Evolutionary conservation across 2,329 filamentous ascomycete species (phyloP).

Genomic region (Colletotrichum incanum): DNA sequence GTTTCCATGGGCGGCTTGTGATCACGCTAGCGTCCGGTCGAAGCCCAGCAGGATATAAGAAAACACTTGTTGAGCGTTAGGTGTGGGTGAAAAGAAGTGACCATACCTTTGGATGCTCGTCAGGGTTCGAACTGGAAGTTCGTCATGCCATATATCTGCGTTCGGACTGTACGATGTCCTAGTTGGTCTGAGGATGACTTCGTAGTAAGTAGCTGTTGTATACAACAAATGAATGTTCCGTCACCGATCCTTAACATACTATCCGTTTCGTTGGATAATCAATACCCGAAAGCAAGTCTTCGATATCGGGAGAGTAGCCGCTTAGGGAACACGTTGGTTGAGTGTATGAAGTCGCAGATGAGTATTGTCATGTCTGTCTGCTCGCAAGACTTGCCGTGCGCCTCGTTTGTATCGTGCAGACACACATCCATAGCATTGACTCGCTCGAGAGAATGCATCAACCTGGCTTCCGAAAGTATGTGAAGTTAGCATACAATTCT

Average conservation of each 20-base stretch:
- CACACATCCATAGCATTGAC: not conserved
- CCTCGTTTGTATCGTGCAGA: not conserved
- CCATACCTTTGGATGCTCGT: too few species aligned
- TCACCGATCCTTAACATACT: not conserved
- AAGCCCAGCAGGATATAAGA: too few species aligned
- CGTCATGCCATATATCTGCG: not conserved
- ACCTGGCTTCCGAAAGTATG: not conserved
- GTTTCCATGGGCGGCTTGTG: too few species aligned
- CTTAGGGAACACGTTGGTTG: not conserved
- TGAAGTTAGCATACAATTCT: too few species aligned
- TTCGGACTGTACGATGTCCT: not conserved
- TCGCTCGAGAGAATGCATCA: not conserved
- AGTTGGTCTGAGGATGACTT: not conserved
- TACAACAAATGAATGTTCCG: not conserved
- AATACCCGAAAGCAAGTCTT: not conserved
- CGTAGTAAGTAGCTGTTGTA: not conserved
- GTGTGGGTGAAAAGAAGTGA: too few species aligned
- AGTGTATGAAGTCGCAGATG: not conserved
- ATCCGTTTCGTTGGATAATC: accelerated
- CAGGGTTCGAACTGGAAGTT: too few species aligned
- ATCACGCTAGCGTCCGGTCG: too few species aligned
- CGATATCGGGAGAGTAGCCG: not conserved
- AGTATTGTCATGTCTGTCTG: not conserved
- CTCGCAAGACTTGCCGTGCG: not conserved
- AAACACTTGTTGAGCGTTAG: too few species aligned